Conservation (phyloP, 1,284 basidiomycete genomes). For the Wallemia ichthyophaga region DNA sequence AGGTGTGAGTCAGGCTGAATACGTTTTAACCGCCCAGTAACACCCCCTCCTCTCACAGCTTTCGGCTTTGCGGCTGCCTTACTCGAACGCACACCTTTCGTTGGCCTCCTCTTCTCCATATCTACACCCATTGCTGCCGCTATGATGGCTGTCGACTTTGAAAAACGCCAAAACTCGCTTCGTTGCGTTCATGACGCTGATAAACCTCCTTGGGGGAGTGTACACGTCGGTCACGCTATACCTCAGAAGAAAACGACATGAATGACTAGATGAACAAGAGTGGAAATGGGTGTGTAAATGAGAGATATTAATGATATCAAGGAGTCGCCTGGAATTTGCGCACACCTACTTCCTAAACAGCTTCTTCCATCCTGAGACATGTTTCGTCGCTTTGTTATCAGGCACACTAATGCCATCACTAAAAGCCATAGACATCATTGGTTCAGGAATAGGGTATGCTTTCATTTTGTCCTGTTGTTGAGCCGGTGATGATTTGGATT, state of each 20-base stretch:
- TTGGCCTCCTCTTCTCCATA: constrained; percentile 46
- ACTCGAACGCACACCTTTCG: constrained; percentile 41
- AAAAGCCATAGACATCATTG: background rate
- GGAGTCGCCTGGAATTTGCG: background rate
- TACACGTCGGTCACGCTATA: background rate
- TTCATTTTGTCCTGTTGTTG: background rate
- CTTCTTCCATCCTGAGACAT: no score
- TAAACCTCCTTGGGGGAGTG: background rate
- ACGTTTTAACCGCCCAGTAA: background rate
- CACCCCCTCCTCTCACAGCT: constrained; percentile 17
- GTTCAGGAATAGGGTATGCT: background rate
- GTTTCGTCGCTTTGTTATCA: background rate
- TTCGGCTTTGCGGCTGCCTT: constrained; percentile 54
- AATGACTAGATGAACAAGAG: no score
- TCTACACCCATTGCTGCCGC: constrained; percentile 62
- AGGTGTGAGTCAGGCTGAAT: constrained; percentile 28
- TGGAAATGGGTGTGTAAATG: no score
- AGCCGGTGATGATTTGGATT: background rate
- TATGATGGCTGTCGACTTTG: constrained; percentile 64
- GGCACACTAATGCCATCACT: background rate
- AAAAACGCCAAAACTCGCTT: constrained; percentile 44
- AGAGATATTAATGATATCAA: no score
- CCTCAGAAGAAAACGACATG: background rate
- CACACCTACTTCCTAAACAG: background rate
- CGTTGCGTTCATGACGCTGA: constrained; percentile 2